Evolutionary conservation across 129 eudicot genomes (phyloP).

Genomic region (Artemisia tridentata): DNA sequence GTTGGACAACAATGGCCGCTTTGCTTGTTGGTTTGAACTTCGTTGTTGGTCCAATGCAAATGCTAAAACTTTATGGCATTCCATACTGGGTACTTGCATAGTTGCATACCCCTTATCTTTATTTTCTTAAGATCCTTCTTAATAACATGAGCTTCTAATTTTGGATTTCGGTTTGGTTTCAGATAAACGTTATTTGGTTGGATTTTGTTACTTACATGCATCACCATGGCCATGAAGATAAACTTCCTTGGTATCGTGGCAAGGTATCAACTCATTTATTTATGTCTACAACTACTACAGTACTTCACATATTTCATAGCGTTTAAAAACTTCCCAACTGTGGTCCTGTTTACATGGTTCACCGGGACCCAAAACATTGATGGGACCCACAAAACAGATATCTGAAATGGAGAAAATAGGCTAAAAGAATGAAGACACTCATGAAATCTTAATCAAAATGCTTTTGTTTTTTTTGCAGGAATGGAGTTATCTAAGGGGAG

Average conservation of each 20-base stretch:
- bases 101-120: slow-evolving; percentile 7
- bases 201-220: slow-evolving; percentile 69
- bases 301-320: background rate
- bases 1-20: slow-evolving; percentile 54
- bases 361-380: background rate
- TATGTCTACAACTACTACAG: background rate
- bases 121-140: background rate
- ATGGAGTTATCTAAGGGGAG: slow-evolving; percentile 65
- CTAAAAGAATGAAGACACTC: slow-evolving; percentile 2
- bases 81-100: slow-evolving; percentile 53
- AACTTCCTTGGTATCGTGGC: slow-evolving; percentile 73
- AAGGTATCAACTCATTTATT: slow-evolving; percentile 41
- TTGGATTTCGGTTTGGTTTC: slow-evolving; percentile 30
- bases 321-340: background rate
- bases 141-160: slow-evolving; percentile 11
- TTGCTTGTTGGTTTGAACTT: slow-evolving; percentile 45
- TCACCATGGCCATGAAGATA: slow-evolving; percentile 70
- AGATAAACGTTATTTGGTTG: slow-evolving; percentile 61
- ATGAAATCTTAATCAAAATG: background rate
- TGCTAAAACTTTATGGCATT: slow-evolving; percentile 56
- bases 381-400: background rate
- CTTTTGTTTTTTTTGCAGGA: slow-evolving; percentile 35
- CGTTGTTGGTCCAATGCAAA: slow-evolving; percentile 46
- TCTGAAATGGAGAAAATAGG: slow-evolving; percentile 4
- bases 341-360: background rate